These are phyloP conservation scores for Mycena galopus DNA, from an alignment of 768 basidiomycete species.

Conservation along the genomic window DNA sequence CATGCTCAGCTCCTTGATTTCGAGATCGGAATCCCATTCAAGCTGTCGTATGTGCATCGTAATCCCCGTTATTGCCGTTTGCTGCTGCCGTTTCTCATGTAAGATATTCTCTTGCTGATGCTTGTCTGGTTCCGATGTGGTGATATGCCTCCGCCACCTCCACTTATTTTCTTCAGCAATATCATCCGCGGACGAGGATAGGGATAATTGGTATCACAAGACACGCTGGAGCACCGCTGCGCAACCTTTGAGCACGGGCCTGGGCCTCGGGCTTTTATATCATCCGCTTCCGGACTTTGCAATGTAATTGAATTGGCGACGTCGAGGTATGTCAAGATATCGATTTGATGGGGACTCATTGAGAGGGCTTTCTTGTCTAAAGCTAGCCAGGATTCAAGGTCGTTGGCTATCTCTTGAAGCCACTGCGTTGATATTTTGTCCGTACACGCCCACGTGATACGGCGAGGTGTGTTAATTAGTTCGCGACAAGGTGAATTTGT, in stretches of 20 bases:
- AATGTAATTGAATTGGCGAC: not conserved
- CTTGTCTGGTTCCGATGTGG: not conserved
- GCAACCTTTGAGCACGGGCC: no score
- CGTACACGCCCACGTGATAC: conserved; percentile 7
- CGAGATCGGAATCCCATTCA: not conserved
- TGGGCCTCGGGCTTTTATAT: no score
- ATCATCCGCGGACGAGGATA: not conserved
- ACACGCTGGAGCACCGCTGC: no score
- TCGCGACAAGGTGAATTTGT: no score
- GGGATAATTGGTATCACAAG: not conserved
- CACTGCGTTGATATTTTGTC: not conserved
- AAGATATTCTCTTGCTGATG: not conserved
- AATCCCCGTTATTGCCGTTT: not conserved
- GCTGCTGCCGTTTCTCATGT: not conserved
- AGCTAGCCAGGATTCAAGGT: no score
- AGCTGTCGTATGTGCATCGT: not conserved
- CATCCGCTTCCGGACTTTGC: no score
- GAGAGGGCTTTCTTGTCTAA: no score
- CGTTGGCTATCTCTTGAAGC: no score
- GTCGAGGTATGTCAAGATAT: not conserved
- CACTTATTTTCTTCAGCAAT: not conserved
- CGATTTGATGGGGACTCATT: not conserved
- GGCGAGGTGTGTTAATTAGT: no score
- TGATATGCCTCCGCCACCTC: no score
- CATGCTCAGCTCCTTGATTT: no score